Base-by-base conservation (phyloP, 2,329 filamentous ascomycete species). In the Colletotrichum sp. region DNA sequence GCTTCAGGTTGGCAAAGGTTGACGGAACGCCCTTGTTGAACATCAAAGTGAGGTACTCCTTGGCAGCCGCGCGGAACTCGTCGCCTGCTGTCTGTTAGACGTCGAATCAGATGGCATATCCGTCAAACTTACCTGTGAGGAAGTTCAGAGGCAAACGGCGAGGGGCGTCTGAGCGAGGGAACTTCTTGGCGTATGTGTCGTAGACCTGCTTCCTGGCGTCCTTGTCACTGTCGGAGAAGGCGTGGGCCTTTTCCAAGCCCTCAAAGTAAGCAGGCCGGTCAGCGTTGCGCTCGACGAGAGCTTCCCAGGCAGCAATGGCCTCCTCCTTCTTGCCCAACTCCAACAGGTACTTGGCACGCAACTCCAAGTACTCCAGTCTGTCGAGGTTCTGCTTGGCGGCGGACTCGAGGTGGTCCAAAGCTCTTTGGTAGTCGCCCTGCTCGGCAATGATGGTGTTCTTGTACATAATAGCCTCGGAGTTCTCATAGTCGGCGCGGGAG, bases 361-460 rank as follows among this genome's bases (percentile, higher is more conserved):
- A 89, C 85, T 99, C 97, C 89, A 98, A 90, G 24, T 98, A 92
- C 28, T 95, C 94, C 66, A 97, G 90, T 52, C 95, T 93, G 85
- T 99, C 97, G 66, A 98, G 90, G 83, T 93, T 95, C 79, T 92
- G 88, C 88, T 95, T 96, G 76, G 92, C 92, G 67, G 95, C 91
- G 13, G 91, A 90, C 75, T 98, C 93, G 55, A 99, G 89, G 82
- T 99, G 96, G 78, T 98, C 93, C 81, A 99, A 87, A 7, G 97
- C 97, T 81, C 94, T 92, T 81, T 98, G 90, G 67, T 93, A 90
- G 79, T 99, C 94, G 18, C 96, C 96, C 74, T 93, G 92, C 86
- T 99, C 98, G 49, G 95, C 95, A 83, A 99, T 99, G 81, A 99
- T 93, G 63, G 90, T 91, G 86, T 98, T 99, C 87, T 98, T 98